Base-by-base conservation (phyloP, 306 rosid genomes). In the Begonia fuchsioides region DNA sequence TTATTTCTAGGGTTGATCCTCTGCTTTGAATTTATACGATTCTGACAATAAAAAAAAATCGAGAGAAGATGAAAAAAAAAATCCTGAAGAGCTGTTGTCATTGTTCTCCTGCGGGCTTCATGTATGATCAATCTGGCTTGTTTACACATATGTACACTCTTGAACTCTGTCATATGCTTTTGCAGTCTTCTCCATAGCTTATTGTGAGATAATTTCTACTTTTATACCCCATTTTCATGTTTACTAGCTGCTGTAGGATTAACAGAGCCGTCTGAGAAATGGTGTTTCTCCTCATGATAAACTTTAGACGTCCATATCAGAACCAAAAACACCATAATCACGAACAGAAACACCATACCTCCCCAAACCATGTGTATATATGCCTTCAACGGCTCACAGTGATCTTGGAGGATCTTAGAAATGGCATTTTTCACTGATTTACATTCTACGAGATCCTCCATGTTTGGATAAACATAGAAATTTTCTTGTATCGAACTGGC, bases 341-440 rank as follows among this genome's bases (percentile, higher is more conserved):
- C 16, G 13, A 80, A 74, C 48, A 85, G 67, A 56, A 64, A 10
- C 15, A 59, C 47, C 62, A 64, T 44, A 38, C 63, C 76, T 39
- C 52, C 44, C 82, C 87, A 78, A n/a, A 65, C 58, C 73, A 78
- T 67, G 15, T 18, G 38, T 39, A 64, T 66, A 52, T 61, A 69
- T 52, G 38, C 61, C 68, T 69, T 72, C 72, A 78, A 51, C 46
- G 82, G 87, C 51, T 69, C 73, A 74, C 95, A 85, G 43, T 85
- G 87, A 2, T 65, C 20, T 12, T 40, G 20, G 8, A 75, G 56
- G 58, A 85, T 61, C 26, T 75, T 63, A 5, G 82, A 69, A 17
- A 86, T 68, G 40, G 85, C 93, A 38, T 78, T 75, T 55, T 76
- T 71, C 10, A 85, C 76, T 5, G 77, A 46, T 44, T 78, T 59